Conservation (phyloP, 805 yeast species). For the Metschnikowia aberdeeniae region DNA sequence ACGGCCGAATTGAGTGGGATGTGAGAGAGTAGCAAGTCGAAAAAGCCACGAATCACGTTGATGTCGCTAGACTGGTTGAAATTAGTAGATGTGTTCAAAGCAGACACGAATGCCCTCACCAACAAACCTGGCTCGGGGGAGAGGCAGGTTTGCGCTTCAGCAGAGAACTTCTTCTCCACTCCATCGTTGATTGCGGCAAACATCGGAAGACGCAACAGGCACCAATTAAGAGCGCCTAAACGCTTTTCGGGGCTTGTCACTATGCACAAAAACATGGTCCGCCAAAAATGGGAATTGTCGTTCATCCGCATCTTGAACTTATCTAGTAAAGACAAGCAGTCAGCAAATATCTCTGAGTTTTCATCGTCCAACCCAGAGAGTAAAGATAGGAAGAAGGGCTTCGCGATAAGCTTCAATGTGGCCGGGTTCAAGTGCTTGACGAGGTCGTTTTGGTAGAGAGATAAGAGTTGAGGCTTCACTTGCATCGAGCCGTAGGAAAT, state of each 20-base stretch:
- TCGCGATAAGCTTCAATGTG: conserved; percentile 50
- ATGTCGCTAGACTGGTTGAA: conserved; percentile 48
- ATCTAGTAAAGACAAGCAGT: conserved; percentile 58
- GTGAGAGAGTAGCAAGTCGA: conserved; percentile 70
- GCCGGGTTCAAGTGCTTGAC: conserved; percentile 31
- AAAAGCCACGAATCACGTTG: conserved; percentile 77
- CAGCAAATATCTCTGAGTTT: conserved; percentile 72
- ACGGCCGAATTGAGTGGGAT: conserved; percentile 62
- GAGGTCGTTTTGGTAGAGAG: conserved; percentile 54
- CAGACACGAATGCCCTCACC: conserved; percentile 66
- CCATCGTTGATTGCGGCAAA: conserved; percentile 38
- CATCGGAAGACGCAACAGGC: conserved; percentile 60
- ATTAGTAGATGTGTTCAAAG: conserved; percentile 44
- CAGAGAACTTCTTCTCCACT: conserved; percentile 17
- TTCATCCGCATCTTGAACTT: conserved; percentile 50
- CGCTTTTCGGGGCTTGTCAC: conserved; percentile 76
- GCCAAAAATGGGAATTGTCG: conserved; percentile 85
- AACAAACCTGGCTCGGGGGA: conserved; percentile 78
- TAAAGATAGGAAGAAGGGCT: conserved; percentile 69
- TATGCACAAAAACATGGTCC: conserved; percentile 66
- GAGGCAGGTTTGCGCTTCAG: conserved; percentile 48
- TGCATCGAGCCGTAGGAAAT: conserved; percentile 86
- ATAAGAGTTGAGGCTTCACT: conserved; percentile 74
- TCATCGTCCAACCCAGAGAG: conserved; percentile 92
- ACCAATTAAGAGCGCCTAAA: conserved; percentile 80